Evolutionary conservation across 192 early-diverging fungal genomes (phyloP), one percentile per base, ranked within the genome.

Genomic region (Linnemannia schmuckeri): DNA sequence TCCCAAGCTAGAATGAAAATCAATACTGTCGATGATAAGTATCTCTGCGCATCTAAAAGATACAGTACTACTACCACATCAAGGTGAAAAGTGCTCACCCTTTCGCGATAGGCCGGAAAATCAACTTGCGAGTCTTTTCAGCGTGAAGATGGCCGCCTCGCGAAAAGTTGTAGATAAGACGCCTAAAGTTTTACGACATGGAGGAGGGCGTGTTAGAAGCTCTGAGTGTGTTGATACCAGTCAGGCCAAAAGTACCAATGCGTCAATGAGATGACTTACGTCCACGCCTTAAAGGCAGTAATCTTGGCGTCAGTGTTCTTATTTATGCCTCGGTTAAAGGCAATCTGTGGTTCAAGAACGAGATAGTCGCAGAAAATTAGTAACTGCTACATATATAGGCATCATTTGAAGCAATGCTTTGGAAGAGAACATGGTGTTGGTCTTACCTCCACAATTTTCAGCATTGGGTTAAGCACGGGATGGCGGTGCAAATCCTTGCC

Each of bases 81-180:
- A n/a, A 33, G 6, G 24, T 68, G 10, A 70, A 52, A 10, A n/a
- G 13, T 24, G 77, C 70, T 47, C 2, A 80, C 82, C 80, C 81
- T 46, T 82, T 88, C 17, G 30, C 42, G 18, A 88, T 74, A 12
- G 85, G 85, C 9, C 75, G 78, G 18, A 82, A 44, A 33, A 88
- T 78, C 35, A 88, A 33, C 30, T 46, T 77, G 15, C 81, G 73
- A 22, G 72, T 75, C 30, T 88, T 88, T 35, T 88, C 85, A 7
- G 37, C n/a, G 10, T 74, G 33, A 33, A 88, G 74, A 30, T 82
- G 80, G 8, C 77, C 77, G 6, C 76, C 79, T 6, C 78, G 74
- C 2, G 85, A 71, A 33, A 88, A 88, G n/a, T 78, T 88, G 47
- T 88, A 88, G n/a, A 88, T 88, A 2, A 88, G 71, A 42, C 85